Percentiles rank a stretch among this genome's conserved stretches.
Evolutionary conservation across 164 flowering plant species (phyloP).

Genomic region (Magnolia officinalis): DNA sequence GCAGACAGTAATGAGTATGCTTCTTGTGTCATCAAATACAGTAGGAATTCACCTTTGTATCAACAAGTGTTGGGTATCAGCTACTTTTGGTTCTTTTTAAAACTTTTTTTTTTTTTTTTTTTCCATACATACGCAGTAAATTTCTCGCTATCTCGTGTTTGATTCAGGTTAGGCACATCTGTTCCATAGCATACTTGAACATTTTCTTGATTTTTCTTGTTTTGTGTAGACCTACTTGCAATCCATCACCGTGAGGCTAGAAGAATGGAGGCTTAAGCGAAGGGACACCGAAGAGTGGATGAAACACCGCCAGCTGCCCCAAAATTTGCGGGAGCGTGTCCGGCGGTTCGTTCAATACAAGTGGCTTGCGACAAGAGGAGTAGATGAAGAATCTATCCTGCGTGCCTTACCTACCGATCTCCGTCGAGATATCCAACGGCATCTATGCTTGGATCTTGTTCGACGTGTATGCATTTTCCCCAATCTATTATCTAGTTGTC

Average conservation of each 20-base stretch:
- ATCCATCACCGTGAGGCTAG: constrained; percentile 81
- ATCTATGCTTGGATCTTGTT: constrained; percentile 91
- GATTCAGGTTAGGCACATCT: background rate
- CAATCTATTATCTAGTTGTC: background rate
- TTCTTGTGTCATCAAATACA: background rate
- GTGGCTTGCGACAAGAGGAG: constrained; percentile 96
- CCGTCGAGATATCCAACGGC: constrained; percentile 87
- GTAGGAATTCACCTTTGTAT: no score
- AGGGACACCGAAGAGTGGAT: constrained; percentile 98
- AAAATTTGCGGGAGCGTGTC: constrained; percentile 62
- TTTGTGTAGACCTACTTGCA: constrained; percentile 80
- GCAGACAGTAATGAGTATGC: no score
- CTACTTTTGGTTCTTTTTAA: no score
- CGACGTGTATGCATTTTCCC: constrained; percentile 58
- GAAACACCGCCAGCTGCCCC: constrained; percentile 92
- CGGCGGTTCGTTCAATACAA: constrained; percentile 84
- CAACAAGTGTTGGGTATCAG: no score
- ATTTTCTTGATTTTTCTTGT: background rate
- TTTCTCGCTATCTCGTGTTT: background rate
- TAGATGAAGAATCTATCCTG: constrained; percentile 74
- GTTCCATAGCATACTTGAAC: background rate
- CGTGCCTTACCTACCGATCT: constrained; percentile 79
- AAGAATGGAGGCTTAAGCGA: constrained; percentile 92
- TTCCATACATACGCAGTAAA: background rate
- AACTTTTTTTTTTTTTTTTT: no score